Evolutionary conservation across 2,329 filamentous ascomycete species (phyloP).

Genomic region (Monosporascus sp.): DNA sequence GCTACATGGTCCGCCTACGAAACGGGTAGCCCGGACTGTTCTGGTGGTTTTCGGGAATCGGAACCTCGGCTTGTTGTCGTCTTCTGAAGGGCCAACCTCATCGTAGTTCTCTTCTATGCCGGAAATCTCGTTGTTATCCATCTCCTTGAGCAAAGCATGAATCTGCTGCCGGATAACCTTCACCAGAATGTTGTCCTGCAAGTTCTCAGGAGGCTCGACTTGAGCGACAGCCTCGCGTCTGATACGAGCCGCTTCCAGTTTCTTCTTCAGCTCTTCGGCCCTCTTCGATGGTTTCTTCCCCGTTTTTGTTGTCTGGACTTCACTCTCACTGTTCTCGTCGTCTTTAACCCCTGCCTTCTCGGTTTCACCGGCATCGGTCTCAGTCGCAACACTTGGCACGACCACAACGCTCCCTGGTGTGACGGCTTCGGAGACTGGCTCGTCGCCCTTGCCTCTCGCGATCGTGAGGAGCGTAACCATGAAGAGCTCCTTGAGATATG

Average conservation of each 20-base stretch:
- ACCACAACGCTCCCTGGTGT: background rate
- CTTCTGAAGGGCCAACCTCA: too few relatives aligned
- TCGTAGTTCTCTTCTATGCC: background rate
- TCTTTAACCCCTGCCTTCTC: background rate
- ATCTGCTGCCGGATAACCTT: background rate
- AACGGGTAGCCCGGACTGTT: too few relatives aligned
- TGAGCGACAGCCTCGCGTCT: background rate
- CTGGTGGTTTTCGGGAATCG: too few relatives aligned
- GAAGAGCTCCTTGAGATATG: slow-evolving; percentile 2
- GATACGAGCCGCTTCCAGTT: background rate
- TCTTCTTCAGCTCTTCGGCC: background rate
- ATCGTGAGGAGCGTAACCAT: background rate
- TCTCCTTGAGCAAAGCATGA: background rate
- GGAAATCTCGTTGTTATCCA: background rate
- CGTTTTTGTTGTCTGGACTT: background rate
- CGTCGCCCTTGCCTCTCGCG: background rate
- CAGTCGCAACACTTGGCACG: background rate
- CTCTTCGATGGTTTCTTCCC: background rate
- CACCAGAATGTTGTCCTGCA: background rate
- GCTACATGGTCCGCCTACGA: too few relatives aligned
- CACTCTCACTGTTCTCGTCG: background rate
- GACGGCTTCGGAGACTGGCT: background rate
- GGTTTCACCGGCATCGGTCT: background rate
- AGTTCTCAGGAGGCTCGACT: background rate
- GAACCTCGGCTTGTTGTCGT: too few relatives aligned